Base-by-base conservation (phyloP, 805 yeast species). In the Wickerhamomyces ciferrii region DNA sequence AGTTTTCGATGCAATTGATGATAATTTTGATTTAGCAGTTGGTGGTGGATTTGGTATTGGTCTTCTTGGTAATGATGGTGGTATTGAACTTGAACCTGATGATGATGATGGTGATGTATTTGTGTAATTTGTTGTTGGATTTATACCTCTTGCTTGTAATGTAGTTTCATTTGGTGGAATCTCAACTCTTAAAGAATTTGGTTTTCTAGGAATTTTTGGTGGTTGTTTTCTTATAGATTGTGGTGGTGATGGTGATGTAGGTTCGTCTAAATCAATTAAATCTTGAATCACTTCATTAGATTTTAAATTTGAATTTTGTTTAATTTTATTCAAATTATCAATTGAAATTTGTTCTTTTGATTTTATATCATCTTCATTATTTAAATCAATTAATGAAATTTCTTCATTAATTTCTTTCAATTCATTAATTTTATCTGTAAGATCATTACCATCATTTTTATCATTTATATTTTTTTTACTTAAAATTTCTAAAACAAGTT, bases 181-280 rank as follows among this genome's bases (percentile, higher is more conserved):
- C 10, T 27, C 31, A 27, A 54, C 46, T 38, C 44, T 52, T 15
- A 55, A 37, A 10, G 52, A 49, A 32, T 41, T 45, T 14, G 66
- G 59, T 31, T 58, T 60, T 23, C 45, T 54, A 2, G 59, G 60
- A 2, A 59, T 39, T 2, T 53, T 54, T 14, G 69, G 65, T 5
- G 62, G 56, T 11, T 53, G 42, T 25, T 44, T 42, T 37, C 39
- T 43, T n/a, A 25, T 31, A 11, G 58, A 54, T n/a, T 55, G 35
- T 17, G 40, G 15, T 13, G 48, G 34, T 25, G 44, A n/a, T 20
- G 44, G 27, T 25, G 36, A 19, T 15, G 20, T 38, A 13, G 36
- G 31, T n/a, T n/a, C n/a, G n/a, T 71, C 67, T 39, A 75, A 62
- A 46, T 71, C 76, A 18, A 70, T 67, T 31, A 64, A 54, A 44